phyloP scores from a whole-genome alignment of 257 asterid species.

The Solanum clarkiae region DNA sequence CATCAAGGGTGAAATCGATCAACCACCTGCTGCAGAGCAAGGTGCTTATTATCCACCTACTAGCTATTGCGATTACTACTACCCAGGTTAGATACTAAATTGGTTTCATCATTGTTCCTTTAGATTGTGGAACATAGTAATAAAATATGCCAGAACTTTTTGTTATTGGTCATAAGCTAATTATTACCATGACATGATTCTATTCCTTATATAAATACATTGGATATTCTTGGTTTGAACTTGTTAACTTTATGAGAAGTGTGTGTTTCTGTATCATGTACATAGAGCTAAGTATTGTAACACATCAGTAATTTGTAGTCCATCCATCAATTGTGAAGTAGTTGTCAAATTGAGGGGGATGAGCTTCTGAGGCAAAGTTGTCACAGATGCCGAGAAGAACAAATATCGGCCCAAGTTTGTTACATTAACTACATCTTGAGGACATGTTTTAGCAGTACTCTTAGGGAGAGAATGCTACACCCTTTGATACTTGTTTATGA shows the following conservation, averaged over 20 bases:
- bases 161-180: not conserved
- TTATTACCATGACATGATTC: not conserved
- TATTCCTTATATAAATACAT: not conserved
- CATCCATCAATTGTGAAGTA: not conserved
- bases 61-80: slow-evolving; percentile 46
- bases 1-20: slow-evolving; percentile 21
- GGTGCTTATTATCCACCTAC: slow-evolving; percentile 42
- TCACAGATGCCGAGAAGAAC: not conserved
- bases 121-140: not conserved
- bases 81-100: slow-evolving; percentile 37
- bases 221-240: not conserved
- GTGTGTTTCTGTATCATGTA: not conserved
- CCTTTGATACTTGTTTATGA: not conserved
- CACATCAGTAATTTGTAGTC: not conserved
- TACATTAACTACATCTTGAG: not conserved
- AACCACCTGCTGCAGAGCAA: slow-evolving; percentile 29
- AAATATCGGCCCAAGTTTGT: not conserved
- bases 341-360: not conserved
- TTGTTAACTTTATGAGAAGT: not conserved
- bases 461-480: not conserved
- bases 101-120: slow-evolving; percentile 1
- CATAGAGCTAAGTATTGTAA: not conserved
- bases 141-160: not conserved
- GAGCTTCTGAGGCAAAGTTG: not conserved
- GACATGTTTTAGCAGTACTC: not conserved